Percentiles rank a stretch among this genome's conserved stretches.
phyloP scores from a whole-genome alignment of 306 rosid species.

The Prunus armeniaca region DNA sequence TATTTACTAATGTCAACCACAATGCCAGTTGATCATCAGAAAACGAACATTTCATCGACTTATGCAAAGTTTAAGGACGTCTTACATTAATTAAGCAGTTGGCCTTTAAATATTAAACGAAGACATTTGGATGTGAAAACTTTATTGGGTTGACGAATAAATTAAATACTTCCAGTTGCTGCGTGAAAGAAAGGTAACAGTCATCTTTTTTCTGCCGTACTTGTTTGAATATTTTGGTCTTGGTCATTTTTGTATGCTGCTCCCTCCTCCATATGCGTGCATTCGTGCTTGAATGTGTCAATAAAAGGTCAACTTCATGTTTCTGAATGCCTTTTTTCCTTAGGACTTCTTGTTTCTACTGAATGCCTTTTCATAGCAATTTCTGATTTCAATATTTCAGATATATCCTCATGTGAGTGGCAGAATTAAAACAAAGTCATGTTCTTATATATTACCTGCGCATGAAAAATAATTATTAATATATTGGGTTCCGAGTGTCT shows the following conservation, averaged over 20 bases:
- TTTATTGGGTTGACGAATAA: neutral
- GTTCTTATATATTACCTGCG: no score
- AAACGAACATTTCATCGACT: no score
- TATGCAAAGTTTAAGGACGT: no score
- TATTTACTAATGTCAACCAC: neutral
- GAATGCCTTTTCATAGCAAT: neutral
- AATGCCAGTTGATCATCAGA: neutral
- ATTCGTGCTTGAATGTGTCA: neutral
- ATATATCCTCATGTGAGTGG: no score
- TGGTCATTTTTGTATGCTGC: neutral
- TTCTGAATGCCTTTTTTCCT: neutral
- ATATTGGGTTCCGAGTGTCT: no score
- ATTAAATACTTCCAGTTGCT: neutral
- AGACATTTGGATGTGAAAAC: neutral
- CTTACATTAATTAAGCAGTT: neutral
- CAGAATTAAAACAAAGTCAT: no score
- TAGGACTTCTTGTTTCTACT: neutral
- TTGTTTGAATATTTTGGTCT: neutral
- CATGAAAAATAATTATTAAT: no score
- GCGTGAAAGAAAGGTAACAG: neutral
- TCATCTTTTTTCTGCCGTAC: neutral
- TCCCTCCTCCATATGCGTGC: neutral
- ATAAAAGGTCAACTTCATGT: neutral
- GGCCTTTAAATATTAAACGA: neutral
- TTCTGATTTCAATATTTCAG: neutral